Evolutionary conservation across 2,329 filamentous ascomycete species (phyloP), one percentile per base, ranked within the genome.

Genomic region (Fusarium sp.): DNA sequence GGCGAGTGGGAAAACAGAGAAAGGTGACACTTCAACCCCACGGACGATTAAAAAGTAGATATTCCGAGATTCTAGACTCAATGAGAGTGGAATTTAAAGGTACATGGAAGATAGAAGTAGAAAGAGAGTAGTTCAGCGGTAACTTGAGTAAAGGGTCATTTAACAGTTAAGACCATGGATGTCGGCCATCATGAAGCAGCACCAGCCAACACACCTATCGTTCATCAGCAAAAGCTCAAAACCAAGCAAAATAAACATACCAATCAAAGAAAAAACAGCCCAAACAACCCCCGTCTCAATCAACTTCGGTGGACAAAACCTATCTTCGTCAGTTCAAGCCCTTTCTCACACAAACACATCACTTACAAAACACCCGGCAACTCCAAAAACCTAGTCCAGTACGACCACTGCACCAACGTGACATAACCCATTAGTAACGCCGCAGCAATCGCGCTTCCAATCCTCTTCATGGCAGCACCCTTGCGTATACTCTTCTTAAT

Each of bases 351-450:
- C 52, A 37, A 3, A 10, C 31, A 7, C 5, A 27, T 2, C 0
- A 67, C 73, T 74, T n/a, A 75, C 73, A 76, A 58, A 6, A 69
- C 64, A 6, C 76, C 76, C 0, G 75, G 38, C 58, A 78, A 42
- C 16, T 75, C 50, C 18, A 78, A 18, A 10, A 73, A 70, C 13
- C 60, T 64, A 13, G 72, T 65, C 76, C 76, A 77, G 20, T 77
- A 77, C 4, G 75, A 60, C 66, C 64, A 69, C 22, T 64, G 67
- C 1, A 63, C 66, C 64, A 77, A 22, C 1, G 34, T 52, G 14
- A 76, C 63, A 24, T 69, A 77, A 0, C 65, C 76, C 37, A 77
- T 34, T 2, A 77, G 34, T 2, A 71, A 20, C 0, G 64, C 62
- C 1, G 56, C 65, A 18, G 22, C 74, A 31, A 59, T 60, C 2